Evolutionary conservation across 73 alveolate species (phyloP).

Genomic region (Tetrahymena thermophila): DNA sequence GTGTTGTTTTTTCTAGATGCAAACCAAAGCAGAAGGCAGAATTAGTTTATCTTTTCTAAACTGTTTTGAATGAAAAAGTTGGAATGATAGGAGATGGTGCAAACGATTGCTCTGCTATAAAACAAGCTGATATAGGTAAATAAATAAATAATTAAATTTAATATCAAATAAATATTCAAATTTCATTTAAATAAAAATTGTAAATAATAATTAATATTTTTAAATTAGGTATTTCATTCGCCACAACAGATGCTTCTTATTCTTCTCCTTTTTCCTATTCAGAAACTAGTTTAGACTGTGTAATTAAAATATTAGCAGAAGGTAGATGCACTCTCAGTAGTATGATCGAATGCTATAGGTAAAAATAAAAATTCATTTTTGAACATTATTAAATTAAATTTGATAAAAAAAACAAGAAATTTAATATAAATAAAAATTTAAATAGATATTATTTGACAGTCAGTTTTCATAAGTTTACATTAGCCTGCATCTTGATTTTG

Average conservation of each 20-base stretch:
- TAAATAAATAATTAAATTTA: too few relatives aligned
- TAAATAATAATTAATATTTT: too few relatives aligned
- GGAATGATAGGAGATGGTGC: conserved; percentile 94
- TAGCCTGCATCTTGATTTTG: conserved; percentile 12
- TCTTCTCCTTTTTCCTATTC: conserved; percentile 38
- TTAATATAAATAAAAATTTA: not conserved
- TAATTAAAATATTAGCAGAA: conserved; percentile 13
- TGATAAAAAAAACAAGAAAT: not conserved
- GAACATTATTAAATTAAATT: too few relatives aligned
- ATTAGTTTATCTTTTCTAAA: conserved; percentile 59
- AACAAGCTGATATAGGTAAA: conserved; percentile 60
- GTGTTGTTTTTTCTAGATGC: conserved; percentile 77
- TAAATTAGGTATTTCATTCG: conserved; percentile 15
- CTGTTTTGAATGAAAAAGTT: conserved; percentile 47
- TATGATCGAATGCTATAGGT: conserved; percentile 8
- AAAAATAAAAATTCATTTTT: not conserved
- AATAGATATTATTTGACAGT: conserved; percentile 14
- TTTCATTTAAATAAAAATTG: not conserved
- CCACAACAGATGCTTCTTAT: conserved; percentile 35
- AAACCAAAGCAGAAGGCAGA: conserved; percentile 80
- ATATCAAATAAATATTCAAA: not conserved
- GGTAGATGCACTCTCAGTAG: conserved; percentile 33
- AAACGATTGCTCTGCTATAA: conserved; percentile 86
- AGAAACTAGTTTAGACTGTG: conserved; percentile 33
- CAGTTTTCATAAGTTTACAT: conserved; percentile 5